A percentile compares a stretch with the other conserved stretches of the same genome.
Evolutionary conservation across 169 alveolate species (phyloP).

Genomic region (Plasmodium coatneyi): DNA sequence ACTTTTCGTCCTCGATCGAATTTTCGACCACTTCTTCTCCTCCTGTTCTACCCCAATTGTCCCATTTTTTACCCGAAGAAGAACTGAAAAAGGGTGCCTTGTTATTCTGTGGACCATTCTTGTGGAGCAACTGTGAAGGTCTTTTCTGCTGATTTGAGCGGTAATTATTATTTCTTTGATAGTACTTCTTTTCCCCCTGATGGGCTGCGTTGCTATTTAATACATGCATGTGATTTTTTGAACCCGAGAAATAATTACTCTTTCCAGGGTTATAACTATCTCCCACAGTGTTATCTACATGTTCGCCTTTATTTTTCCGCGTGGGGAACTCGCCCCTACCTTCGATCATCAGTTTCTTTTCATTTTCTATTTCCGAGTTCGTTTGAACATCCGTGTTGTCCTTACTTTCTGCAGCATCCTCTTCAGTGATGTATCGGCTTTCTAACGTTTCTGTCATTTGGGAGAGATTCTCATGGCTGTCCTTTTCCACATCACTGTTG

Average conservation of each 20-base stretch:
- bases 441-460: slow-evolving; percentile 18
- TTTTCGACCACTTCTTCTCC: not conserved
- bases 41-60: slow-evolving; percentile 6
- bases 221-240: not conserved
- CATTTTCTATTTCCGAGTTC: not conserved
- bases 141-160: slow-evolving; percentile 36
- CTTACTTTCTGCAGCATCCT: not conserved
- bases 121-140: not conserved
- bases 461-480: not conserved
- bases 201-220: not conserved
- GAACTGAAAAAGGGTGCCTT: slow-evolving; percentile 3
- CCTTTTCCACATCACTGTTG: slow-evolving; percentile 1
- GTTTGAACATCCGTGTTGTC: not conserved
- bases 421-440: not conserved
- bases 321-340: not conserved
- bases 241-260: not conserved
- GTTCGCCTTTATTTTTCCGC: not conserved
- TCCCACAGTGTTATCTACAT: not conserved
- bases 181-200: slow-evolving; percentile 19
- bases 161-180: slow-evolving; percentile 8
- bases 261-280: slow-evolving; percentile 5
- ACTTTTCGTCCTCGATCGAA: not conserved
- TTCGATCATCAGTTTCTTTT: not conserved
- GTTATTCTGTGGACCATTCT: slow-evolving; percentile 2
- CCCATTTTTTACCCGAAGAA: slow-evolving; percentile 5